Conservation (phyloP, 768 basidiomycete species). For the Russula olivacea region DNA sequence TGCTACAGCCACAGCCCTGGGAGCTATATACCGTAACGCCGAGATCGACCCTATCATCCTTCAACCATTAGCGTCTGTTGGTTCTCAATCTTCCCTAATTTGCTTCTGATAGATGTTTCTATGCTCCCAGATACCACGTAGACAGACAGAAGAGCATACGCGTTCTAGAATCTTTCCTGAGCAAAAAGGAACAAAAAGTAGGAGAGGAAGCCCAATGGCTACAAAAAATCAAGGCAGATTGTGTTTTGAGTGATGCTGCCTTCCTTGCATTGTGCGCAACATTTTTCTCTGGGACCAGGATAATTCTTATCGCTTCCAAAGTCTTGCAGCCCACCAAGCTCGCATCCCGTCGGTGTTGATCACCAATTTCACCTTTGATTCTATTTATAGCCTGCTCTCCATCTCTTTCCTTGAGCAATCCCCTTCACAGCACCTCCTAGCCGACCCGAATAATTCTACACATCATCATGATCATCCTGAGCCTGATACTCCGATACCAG, state of each 20-base stretch:
- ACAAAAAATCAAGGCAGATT: slow-evolving; percentile 42
- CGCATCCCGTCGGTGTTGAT: slow-evolving; percentile 66
- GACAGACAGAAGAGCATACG: slow-evolving; percentile 65
- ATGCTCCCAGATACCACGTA: slow-evolving; percentile 52
- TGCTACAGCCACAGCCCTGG: slow-evolving; percentile 51
- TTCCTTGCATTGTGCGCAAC: slow-evolving; percentile 65
- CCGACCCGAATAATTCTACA: neutral
- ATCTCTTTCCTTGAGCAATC: slow-evolving; percentile 40
- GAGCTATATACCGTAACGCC: slow-evolving; percentile 63
- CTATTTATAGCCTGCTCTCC: slow-evolving; percentile 72
- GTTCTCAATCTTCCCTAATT: neutral
- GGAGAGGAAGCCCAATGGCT: slow-evolving; percentile 57
- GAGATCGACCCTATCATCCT: slow-evolving; percentile 76
- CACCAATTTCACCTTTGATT: slow-evolving; percentile 83
- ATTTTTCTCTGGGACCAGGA: neutral
- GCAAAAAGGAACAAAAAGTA: slow-evolving; percentile 48
- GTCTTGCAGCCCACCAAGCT: slow-evolving; percentile 58
- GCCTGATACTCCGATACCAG: slow-evolving; percentile 49
- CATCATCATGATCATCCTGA: neutral
- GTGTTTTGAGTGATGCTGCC: slow-evolving; percentile 70
- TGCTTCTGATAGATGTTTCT: slow-evolving; percentile 10
- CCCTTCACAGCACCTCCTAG: slow-evolving; percentile 12
- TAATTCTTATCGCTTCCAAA: slow-evolving; percentile 27
- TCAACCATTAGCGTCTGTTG: slow-evolving; percentile 68
- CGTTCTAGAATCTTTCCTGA: slow-evolving; percentile 53